Evolutionary conservation across 768 basidiomycete species (phyloP).

Genomic region (Mycena haematopus): DNA sequence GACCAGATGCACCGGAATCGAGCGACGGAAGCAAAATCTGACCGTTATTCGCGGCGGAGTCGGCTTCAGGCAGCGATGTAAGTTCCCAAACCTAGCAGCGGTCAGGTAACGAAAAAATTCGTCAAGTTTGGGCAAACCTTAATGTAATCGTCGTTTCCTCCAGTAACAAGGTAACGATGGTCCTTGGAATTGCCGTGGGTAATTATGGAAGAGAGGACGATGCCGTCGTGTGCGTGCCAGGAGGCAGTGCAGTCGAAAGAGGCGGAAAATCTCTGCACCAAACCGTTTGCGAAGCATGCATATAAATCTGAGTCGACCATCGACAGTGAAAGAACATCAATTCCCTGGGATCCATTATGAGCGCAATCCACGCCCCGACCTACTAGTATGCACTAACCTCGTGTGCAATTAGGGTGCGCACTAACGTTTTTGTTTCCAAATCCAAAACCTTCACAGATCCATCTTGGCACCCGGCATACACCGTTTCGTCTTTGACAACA

Average conservation of each 20-base stretch:
- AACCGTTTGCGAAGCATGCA: constrained; percentile 70
- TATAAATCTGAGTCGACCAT: constrained; percentile 69
- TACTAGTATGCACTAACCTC: constrained; percentile 62
- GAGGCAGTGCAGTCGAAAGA: constrained; percentile 86
- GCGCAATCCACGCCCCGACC: constrained; percentile 10
- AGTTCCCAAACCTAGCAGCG: constrained; percentile 61
- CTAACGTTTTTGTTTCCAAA: constrained; percentile 85
- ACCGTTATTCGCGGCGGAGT: constrained; percentile 29
- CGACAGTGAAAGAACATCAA: constrained; percentile 84
- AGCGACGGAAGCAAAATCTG: constrained; percentile 23
- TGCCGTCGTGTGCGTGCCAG: constrained; percentile 83
- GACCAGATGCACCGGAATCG: constrained; percentile 35
- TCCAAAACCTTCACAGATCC: constrained; percentile 93
- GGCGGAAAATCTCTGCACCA: constrained; percentile 81
- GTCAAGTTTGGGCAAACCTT: constrained; percentile 55
- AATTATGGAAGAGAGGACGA: constrained; percentile 80
- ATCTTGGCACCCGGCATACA: constrained; percentile 94
- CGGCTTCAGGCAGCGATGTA: constrained; percentile 36
- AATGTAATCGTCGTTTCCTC: constrained; percentile 85
- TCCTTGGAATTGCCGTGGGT: constrained; percentile 42
- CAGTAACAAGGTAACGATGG: constrained; percentile 64
- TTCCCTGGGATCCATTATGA: constrained; percentile 49
- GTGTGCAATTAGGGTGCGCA: constrained; percentile 86
- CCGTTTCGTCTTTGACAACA: constrained; percentile 72
- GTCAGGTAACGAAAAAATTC: neutral